A percentile compares a stretch with the other conserved stretches of the same genome.
phyloP scores from a whole-genome alignment of 345 rosid genomes.

The Camelina hispida region DNA sequence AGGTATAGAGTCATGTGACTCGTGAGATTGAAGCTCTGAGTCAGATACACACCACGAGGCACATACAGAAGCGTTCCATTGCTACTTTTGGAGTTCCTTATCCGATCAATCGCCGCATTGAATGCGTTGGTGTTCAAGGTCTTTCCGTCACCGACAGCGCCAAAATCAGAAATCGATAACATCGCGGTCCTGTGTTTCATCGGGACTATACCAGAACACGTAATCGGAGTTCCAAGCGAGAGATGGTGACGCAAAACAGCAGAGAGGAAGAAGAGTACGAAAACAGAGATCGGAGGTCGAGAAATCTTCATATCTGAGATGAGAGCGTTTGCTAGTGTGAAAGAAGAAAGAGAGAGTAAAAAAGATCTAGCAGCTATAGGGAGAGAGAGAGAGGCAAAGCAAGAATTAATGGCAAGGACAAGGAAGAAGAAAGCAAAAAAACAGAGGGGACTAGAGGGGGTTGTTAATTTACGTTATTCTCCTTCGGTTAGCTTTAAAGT shows the following conservation, averaged over 20 bases:
- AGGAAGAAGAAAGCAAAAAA: no score
- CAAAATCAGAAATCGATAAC: conserved; percentile 74
- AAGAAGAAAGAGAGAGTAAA: background rate
- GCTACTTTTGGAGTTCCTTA: conserved; percentile 55
- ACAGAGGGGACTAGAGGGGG: background rate
- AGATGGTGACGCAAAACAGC: conserved; percentile 35
- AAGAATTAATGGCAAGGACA: no score
- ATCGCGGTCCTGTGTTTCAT: conserved; percentile 56
- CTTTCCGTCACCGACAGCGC: conserved; percentile 85
- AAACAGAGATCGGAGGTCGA: conserved; percentile 31
- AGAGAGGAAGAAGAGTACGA: conserved; percentile 26
- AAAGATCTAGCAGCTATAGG: background rate
- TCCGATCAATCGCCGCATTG: conserved; percentile 69
- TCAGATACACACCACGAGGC: conserved; percentile 84
- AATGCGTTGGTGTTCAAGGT: conserved; percentile 80
- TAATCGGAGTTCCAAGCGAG: conserved; percentile 49
- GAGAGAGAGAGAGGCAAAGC: background rate
- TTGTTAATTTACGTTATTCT: background rate
- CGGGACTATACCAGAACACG: conserved; percentile 85
- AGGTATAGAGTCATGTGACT: conserved; percentile 93
- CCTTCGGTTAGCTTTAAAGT: background rate
- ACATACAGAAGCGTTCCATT: conserved; percentile 81
- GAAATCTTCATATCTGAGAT: conserved; percentile 20
- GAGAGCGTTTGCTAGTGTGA: no score
- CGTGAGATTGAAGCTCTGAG: conserved; percentile 74